Evolutionary conservation across 352 stramenopile genomes (phyloP), one percentile per base, ranked within the genome.

Genomic region (Blastocystis sp.): DNA sequence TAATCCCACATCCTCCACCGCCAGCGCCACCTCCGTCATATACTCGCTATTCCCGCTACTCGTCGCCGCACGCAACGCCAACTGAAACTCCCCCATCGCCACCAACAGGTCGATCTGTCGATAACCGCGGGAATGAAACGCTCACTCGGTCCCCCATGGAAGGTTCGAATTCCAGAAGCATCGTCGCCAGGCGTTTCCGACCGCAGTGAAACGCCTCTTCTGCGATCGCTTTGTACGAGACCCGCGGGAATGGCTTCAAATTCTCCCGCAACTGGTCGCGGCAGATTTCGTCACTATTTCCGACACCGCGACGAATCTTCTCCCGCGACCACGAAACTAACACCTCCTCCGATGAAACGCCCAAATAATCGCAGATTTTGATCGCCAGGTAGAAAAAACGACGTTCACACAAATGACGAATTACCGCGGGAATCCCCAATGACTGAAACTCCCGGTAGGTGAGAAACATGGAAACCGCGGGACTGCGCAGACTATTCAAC

Each of bases 301-400:
- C 48, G 11, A 16, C 46, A 32, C 21, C 49, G 27, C 56, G 42
- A 0, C 48, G 42, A 11, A 81, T 61, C 69, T 81, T 81, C 46
- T 81, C 21, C 8, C 40, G 40, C 7, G 69, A 40, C 69, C 69
- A 81, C 18, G 32, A 7, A n/a, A 81, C 38, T 9, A 81, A 44
- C 16, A 81, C 51, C 7, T 63, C 61, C 8, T 81, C 69, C 24
- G 42, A 24, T 21, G 77, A 16, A 14, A 87, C 36, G 4, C 36
- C 48, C 40, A 87, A 57, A 40, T 86, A 87, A 7, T 32, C 24
- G n/a, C 54, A 71, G 40, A 87, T 57, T 42, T 87, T 87, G n/a
- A 87, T 24, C 18, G 85, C 59, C 1, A 87, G 27, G 24, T 81
- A 72, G 54, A 87, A 77, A 16, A 86, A 46, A 51, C 57, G 73